phyloP scores from a whole-genome alignment of 2,329 filamentous ascomycete species.

The Mollisia scopiformis region DNA sequence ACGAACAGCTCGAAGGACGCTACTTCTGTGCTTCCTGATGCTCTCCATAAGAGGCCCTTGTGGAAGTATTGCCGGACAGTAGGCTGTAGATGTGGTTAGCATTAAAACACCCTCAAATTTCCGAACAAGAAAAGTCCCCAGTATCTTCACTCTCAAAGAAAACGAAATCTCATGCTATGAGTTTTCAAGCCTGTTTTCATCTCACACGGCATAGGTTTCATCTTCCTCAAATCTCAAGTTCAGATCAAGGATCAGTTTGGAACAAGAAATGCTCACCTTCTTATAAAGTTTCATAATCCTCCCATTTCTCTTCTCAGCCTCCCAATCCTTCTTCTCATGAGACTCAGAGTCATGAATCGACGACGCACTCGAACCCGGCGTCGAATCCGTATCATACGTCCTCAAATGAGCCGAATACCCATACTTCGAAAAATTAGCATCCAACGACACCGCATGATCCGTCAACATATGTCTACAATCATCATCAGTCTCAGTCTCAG shows the following conservation, averaged over 20 bases:
- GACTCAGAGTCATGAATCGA: slow-evolving; percentile 32
- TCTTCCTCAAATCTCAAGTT: no score
- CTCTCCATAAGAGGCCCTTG: slow-evolving; percentile 65
- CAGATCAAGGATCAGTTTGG: no score
- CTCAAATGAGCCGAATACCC: slow-evolving; percentile 63
- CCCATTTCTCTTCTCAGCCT: slow-evolving; percentile 39
- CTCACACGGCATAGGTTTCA: no score
- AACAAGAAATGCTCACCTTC: no score
- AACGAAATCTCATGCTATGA: no score
- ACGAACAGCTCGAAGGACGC: slow-evolving; percentile 67
- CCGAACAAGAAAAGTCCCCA: no score
- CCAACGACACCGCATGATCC: slow-evolving; percentile 56
- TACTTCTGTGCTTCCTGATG: slow-evolving; percentile 60
- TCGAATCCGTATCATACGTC: slow-evolving; percentile 44
- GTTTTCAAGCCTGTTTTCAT: no score
- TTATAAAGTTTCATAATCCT: slow-evolving; percentile 58
- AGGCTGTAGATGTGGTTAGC: slow-evolving; percentile 40
- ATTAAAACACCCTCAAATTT: no score
- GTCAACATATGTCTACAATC: slow-evolving; percentile 42
- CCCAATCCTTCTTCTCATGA: slow-evolving; percentile 42
- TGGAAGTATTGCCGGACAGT: slow-evolving; percentile 69
- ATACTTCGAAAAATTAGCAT: slow-evolving; percentile 65
- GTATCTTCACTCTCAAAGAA: no score
- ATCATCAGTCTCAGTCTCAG: background rate
- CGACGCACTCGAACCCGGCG: slow-evolving; percentile 24